Evolutionary conservation across 2,329 filamentous ascomycete genomes (phyloP), one percentile per base, ranked within the genome.

Genomic region (Simplicillium sp.): DNA sequence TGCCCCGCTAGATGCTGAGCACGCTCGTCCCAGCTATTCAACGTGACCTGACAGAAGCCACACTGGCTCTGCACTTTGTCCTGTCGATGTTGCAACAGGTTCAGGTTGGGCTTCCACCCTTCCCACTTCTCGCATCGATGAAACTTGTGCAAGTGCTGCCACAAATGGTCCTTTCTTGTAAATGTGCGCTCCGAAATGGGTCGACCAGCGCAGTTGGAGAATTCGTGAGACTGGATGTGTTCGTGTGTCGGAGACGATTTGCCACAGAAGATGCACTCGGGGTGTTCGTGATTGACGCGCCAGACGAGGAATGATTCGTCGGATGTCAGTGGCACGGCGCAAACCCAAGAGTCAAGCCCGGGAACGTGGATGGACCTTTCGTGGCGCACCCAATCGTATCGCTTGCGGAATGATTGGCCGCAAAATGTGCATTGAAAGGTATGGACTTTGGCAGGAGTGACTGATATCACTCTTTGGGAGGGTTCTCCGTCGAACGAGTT

Each of bases 281-380:
- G 58, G 9, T 62, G 59, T 6, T 61, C 65, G 14, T 69, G 65
- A 13, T 63, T 60, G 34, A 73, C 64, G 4, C 72, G 65, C 46
- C 75, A 67, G 2, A 73, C 64, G 0, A 70, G 61, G 2, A 67
- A 55, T 0, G 74, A 51, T 40, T 62, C 54, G n/a, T 52, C 50
- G 2, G 50, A 42, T 1, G 53, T 48, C 3, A 60, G 43, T 4
- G 61, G 61, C 1, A 59, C 62, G 0, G 66, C 65, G 47, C 76
- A 80, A 5, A 77, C 65, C 68, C 67, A 75, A 0, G 55, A 57
- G 31, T 60, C 55, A 5, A 61, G 57, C 0, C 58, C 57, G 4
- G 68, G 56, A 2, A 71, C 51, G 46, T 75, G 70, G 3, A 74
- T 56, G 2, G 68, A 68, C 33, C 70, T 62, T 44, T 74, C 71